Evolutionary conservation across 495 filamentous ascomycete genomes (phyloP).

Genomic region (Cetradonia linearis): DNA sequence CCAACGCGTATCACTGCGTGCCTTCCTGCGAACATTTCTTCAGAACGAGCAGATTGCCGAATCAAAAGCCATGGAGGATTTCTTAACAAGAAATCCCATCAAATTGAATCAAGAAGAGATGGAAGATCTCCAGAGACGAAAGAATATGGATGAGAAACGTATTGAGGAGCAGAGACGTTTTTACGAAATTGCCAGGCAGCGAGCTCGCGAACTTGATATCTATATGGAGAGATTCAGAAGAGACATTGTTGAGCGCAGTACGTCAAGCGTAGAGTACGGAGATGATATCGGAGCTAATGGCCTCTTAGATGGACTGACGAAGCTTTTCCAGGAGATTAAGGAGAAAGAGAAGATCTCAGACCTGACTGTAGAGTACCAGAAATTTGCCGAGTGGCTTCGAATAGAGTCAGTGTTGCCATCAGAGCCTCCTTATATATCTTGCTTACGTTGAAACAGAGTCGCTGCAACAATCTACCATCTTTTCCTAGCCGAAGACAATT

Average conservation of each 20-base stretch:
- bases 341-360: conserved; percentile 78
- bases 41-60: conserved; percentile 74
- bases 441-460: conserved; percentile 38
- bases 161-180: conserved; percentile 87
- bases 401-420: conserved; percentile 53
- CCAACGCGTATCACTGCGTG: conserved; percentile 82
- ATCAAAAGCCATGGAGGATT: conserved; percentile 71
- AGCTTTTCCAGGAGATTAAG: conserved; percentile 84
- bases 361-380: conserved; percentile 87
- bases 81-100: conserved; percentile 61
- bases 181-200: conserved; percentile 86
- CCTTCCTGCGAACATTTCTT: conserved; percentile 74
- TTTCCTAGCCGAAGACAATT: conserved; percentile 97
- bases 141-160: conserved; percentile 74
- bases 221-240: conserved; percentile 87
- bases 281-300: conserved; percentile 18
- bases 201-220: conserved; percentile 84
- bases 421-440: background rate
- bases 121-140: conserved; percentile 66
- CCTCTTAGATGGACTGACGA: conserved; percentile 67
- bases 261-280: conserved; percentile 25
- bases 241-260: conserved; percentile 70
- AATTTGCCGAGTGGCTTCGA: conserved; percentile 95
- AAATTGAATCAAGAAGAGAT: conserved; percentile 69
- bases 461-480: conserved; percentile 95